Evolutionary conservation across 2,329 filamentous ascomycete species (phyloP), one percentile per base, ranked within the genome.

Genomic region (Cryphonectria nitschkei): DNA sequence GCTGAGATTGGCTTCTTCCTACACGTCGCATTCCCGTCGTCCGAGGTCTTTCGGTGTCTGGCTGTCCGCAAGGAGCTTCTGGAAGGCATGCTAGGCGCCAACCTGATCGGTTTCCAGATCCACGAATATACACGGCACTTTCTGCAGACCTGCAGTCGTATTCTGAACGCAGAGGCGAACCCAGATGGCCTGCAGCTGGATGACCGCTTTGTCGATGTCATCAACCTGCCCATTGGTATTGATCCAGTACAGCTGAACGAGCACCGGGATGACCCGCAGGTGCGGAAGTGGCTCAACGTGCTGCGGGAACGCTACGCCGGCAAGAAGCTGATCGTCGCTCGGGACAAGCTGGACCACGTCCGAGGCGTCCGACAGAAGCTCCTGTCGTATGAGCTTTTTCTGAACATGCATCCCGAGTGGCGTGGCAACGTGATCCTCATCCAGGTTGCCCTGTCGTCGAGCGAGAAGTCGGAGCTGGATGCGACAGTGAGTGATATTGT

Each of bases 1-100:
- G 95, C 95, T 22, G 93, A 97, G 82, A 98, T 98, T 76, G 95
- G 95, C 14, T 96, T 98, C 84, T 98, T 98, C 83, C 84, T 98
- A 22, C 95, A 98, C 78, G 94, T 94, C 39, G 94, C 95, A 0
- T 98, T 98, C 80, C 95, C 95, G 0, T 98, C 95, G 0, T 98
- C 95, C 0, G 95, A 98, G 78, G 94, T 98, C 1, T 98, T 98
- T 82, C 89, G 95, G 64, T 98, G 95, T 79, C 83, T 98, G 32
- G 93, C 95, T 2, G 91, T 94, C 14, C 92, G 95, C 71, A 95
- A 92, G 75, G 89, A 97, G 80, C 87, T 98, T 13, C 87, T 98
- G 1, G 92, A 97, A 76, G 95, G 96, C 69, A 95, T 98, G 85
- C 88, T 98, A 0, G 95, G 95, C 13, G 93, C 96, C 69, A 97